phyloP scores from a whole-genome alignment of 176 grass and related monocot genomes.

The Eremochloa ophiuroides region DNA sequence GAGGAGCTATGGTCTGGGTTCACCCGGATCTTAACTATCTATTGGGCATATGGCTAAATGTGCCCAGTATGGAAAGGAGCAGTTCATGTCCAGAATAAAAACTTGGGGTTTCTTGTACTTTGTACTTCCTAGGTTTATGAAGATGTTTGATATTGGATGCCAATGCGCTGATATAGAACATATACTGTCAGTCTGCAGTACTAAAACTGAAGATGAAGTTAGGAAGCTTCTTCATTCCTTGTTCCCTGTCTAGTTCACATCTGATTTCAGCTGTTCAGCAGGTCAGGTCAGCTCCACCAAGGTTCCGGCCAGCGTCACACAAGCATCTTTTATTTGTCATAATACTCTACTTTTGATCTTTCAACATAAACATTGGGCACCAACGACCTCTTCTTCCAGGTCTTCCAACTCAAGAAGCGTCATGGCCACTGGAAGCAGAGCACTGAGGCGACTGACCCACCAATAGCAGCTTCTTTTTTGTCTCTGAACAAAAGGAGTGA shows the following conservation, averaged over 20 bases:
- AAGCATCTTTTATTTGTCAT: background rate
- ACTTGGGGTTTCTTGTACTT: background rate
- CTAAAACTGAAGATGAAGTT: background rate
- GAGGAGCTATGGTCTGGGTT: background rate
- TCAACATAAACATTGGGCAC: background rate
- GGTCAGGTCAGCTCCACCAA: background rate
- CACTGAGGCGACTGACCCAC: slow-evolving; percentile 24
- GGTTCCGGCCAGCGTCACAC: background rate
- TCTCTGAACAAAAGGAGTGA: background rate
- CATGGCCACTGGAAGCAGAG: background rate
- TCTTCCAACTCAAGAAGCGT: slow-evolving; percentile 24
- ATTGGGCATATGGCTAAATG: background rate
- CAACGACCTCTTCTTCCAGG: slow-evolving; percentile 34
- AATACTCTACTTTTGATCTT: background rate
- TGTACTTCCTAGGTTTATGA: background rate
- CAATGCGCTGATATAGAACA: background rate
- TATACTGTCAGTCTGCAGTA: background rate
- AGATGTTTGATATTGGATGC: background rate
- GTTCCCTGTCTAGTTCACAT: slow-evolving; percentile 13
- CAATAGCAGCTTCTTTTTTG: background rate
- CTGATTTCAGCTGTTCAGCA: background rate
- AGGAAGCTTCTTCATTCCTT: slow-evolving; percentile 16
- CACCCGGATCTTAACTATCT: background rate
- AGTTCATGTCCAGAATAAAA: background rate
- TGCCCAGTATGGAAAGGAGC: background rate